These are phyloP conservation scores for Penicillium carneum DNA, from an alignment of 2,329 filamentous ascomycete species.

Conservation along the genomic window DNA sequence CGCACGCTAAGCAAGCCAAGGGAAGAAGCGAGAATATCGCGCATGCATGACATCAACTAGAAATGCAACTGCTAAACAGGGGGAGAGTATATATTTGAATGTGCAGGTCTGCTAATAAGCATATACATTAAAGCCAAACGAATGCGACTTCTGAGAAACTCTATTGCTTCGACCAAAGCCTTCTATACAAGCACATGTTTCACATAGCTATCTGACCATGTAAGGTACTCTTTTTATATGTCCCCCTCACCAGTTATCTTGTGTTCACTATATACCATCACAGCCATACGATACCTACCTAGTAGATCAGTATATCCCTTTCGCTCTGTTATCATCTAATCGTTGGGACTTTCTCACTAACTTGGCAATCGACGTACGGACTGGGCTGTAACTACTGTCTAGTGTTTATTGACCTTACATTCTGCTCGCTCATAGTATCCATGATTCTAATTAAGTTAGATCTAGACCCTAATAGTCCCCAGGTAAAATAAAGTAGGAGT, in stretches of 20 bases:
- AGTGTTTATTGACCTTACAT: background rate
- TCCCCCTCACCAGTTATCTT: too few relatives aligned
- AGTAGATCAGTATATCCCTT: background rate
- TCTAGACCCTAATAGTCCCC: background rate
- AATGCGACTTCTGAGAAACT: background rate
- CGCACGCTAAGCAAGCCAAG: constrained; percentile 57
- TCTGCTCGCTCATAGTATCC: background rate
- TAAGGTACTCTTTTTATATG: background rate
- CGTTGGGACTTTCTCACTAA: too few relatives aligned
- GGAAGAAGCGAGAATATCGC: constrained; percentile 40
- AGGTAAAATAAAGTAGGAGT: constrained; percentile 5
- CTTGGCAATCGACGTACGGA: too few relatives aligned
- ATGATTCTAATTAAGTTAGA: background rate
- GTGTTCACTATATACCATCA: background rate
- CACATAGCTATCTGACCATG: background rate
- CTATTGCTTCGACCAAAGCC: background rate
- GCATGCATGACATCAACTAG: constrained; percentile 15
- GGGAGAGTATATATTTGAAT: constrained; percentile 7
- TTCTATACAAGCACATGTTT: background rate
- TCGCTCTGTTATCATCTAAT: too few relatives aligned
- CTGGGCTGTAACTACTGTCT: too few relatives aligned
- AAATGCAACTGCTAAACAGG: constrained; percentile 6
- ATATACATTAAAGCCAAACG: background rate
- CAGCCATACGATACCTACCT: background rate
- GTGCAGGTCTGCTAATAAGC: background rate